Conservation (phyloP, 306 rosid species). For the Carpinus fangiana region DNA sequence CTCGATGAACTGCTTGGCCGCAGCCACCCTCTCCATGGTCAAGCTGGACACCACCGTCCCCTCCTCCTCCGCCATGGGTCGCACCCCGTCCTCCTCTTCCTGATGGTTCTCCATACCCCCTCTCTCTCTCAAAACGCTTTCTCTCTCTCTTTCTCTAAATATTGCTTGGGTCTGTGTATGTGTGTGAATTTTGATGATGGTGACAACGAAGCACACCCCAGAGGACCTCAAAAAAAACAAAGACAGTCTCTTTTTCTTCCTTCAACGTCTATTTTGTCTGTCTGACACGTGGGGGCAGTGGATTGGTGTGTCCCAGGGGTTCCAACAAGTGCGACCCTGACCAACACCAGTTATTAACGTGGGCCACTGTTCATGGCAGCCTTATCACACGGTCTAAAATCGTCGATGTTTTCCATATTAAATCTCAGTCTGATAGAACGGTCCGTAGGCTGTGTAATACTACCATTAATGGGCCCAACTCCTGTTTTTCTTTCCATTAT, state of each 20-base stretch:
- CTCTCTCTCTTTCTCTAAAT: slow-evolving; percentile 13
- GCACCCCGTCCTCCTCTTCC: slow-evolving; percentile 26
- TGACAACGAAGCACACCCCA: slow-evolving; percentile 39
- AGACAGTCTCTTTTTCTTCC: not conserved
- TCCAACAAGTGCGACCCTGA: slow-evolving; percentile 8
- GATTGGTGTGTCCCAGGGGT: not conserved
- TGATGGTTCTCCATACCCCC: slow-evolving; percentile 43
- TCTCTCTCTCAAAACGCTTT: not conserved
- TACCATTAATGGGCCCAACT: not conserved
- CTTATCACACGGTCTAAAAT: slow-evolving; percentile 6
- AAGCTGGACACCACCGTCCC: slow-evolving; percentile 63
- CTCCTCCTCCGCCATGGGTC: slow-evolving; percentile 31
- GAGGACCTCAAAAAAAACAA: slow-evolving; percentile 35
- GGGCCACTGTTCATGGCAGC: not conserved
- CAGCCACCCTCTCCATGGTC: slow-evolving; percentile 88
- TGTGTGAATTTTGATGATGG: slow-evolving; percentile 39
- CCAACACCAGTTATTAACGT: not conserved
- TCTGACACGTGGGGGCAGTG: slow-evolving; percentile 20
- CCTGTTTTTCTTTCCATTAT: not conserved
- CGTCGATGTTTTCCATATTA: not conserved
- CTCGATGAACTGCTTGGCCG: slow-evolving; percentile 87
- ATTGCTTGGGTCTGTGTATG: slow-evolving; percentile 10
- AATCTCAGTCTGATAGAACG: not conserved
- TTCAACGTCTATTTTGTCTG: slow-evolving; percentile 15
- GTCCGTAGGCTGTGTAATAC: not conserved